Base-by-base conservation (phyloP, 1,139 yeast genomes). In the Geotrichum fermentans region DNA sequence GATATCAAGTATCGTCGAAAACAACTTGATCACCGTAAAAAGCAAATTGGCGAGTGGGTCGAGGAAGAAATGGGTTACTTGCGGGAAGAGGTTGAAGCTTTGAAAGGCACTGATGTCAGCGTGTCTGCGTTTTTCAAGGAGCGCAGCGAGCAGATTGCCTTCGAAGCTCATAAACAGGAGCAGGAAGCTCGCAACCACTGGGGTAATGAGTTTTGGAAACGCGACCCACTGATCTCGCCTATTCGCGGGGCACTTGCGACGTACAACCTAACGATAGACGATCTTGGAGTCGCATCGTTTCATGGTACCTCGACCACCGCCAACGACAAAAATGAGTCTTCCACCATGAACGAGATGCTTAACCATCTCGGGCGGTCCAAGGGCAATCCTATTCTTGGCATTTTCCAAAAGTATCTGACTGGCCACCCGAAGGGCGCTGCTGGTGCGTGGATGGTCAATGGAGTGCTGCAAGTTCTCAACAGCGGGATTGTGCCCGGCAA, bases 351-450 rank as follows among this genome's bases (percentile, higher is more conserved):
- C 70, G 73, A 78, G 59, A 92, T 92, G 97, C 83, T 92, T 82
- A 74, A 78, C 66, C 98, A 92, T 67, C 77, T 92, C 68, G 98
- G 97, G 60, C 84, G 98, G 74, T 74, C 95, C 52, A 90, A 87
- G 73, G 98, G 98, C 74, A 92, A 92, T 74, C 96, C 97, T 59
- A 89, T 94, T 47, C 77, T 84, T 62, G 97, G 97, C 78, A 95
- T 92, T 49, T 90, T 92, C 95, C 98, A 92, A 73, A 92, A 92
- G 73, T 92, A 80, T 81, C 80, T 92, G 65, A 92, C 98, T 63
- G 98, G 98, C 73, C 98, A 92, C 76, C 98, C 98, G 64, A 92
- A 92, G 83, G 98, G 98, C 79, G 98, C 98, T 60, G 98, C 98
- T 52, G 98, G 97, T 78, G 97, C 98, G 54, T 92, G 98, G 98